Evolutionary conservation across 305 asterid genomes (phyloP), one percentile per base, ranked within the genome.

Genomic region (Ajuga reptans): DNA sequence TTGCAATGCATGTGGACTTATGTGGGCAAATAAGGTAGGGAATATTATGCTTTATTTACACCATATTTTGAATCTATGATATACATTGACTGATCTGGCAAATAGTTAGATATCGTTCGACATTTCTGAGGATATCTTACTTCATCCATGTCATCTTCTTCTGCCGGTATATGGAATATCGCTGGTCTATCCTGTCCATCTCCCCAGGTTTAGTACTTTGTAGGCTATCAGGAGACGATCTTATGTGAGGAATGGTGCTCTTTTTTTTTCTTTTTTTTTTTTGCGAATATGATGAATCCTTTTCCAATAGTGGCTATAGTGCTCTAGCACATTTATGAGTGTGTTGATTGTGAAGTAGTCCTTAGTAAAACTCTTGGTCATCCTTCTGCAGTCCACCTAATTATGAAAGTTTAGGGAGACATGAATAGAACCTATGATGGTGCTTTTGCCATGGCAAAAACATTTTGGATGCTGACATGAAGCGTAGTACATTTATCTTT

Each of bases 11-110:
- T 86, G 96, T 65, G 96, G 96, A 46, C 90, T 86, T 67, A 89
- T 86, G 96, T 89, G 96, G 96, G 96, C 93, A 57, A 86, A 86
- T 67, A 89, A 86, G 96, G 96, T 88, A 71, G 75, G 45, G 29
- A 64, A 31, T 21, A n/a, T 41, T 61, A n/a, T 36, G 10, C 58
- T 73, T 16, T 12, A 8, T 27, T 11, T 9, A 36, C 58, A 18
- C 46, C 9, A 45, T 55, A 43, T 41, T 57, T 54, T 47, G 11
- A 10, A 21, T 21, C 27, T 12, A 10, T 66, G 6, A 17, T 36
- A 59, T 50, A 50, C 53, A 54, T 53, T 54, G 16, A 73, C 39
- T 43, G 43, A 21, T 21, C 2, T 58, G 68, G 34, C 12, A 31
- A 46, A 12, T 46, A 16, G 24, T 36, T 24, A 16, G 12, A 36